Evolutionary conservation across 352 stramenopile genomes (phyloP), one percentile per base, ranked within the genome.

Genomic region (Phytophthora ohioensis): DNA sequence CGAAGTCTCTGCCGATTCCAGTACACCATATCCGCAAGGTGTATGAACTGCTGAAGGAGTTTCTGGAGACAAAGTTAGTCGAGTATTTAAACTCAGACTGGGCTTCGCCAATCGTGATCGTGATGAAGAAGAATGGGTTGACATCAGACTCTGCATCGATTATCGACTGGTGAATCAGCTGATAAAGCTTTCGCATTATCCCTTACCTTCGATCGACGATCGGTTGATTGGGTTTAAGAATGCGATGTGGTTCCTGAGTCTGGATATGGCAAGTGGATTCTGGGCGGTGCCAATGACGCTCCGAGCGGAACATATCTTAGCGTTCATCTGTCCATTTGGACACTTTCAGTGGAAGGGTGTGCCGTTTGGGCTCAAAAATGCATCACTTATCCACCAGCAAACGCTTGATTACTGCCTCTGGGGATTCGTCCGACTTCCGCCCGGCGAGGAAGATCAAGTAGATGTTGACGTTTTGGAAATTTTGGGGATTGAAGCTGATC

Each of bases 21-120:
- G 7, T 42, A 1, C 42, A 62, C 27, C 15, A 35, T 0, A 3
- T 52, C 3, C 3, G 15, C 0, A 63, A 63, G 2, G 55, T 63
- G 13, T 63, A 63, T 4, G 55, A 63, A 3, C 15, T 62, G 12
- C 27, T 53, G 17, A 62, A 54, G 55, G 45, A 53, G 21, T 13
- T 53, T 3, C 6, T 62, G 31, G 55, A 54, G 17, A 52, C 39
- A 6, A 13, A 32, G 2, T 10, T 62, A 2, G 45, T 62, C 13
- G 55, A 62, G 8, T 54, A 53, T 17, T 62, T 42, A 2, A 31
- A 53, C 4, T 62, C 41, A 3, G 12, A n/a, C 0, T 62, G 55
- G 55, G 55, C 41, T 2, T 54, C 55, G 0, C 38, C 39, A 1
- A 60, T 60, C 15, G 42, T 62, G 6, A 53, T 62, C 17, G 55